Base-by-base conservation (phyloP, 179 eudicot species). In the Beta corolliflora region DNA sequence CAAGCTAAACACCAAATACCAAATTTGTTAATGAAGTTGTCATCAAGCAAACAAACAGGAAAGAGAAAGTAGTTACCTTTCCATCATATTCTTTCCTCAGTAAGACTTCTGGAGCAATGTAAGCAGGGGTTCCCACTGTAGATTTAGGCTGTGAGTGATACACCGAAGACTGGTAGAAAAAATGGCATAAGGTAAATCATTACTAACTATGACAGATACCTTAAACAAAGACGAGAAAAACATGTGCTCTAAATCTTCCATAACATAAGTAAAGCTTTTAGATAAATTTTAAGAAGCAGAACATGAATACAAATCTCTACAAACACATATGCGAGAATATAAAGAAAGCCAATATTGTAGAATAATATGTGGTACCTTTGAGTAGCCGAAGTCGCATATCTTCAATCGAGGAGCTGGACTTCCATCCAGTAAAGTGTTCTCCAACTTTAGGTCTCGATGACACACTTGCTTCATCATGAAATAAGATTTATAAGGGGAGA, bases 341-440 rank as follows among this genome's bases (percentile, higher is more conserved):
- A 9, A 66, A 25, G 58, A 11, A 16, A 2, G 31, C 8, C 68
- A 31, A 64, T 46, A 64, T 23, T 60, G 29, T 3, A 25, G 58
- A 66, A 53, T 31, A 12, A 60, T 60, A 71, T 54, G 15, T 11
- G 31, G 50, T 82, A 94, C 98, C 94, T 94, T 93, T 41, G 97
- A 94, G 86, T 93, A 94, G 63, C 98, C 97, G 86, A 94, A 94
- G 84, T 94, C 98, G 76, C 98, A 93, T 75, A 94, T 94, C 87
- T 94, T 94, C 87, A 94, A 70, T 44, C 97, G 90, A 73, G 97
- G 97, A 78, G 97, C 92, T 44, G 93, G 92, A 84, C 98, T 92
- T 74, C 98, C 98, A 91, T 94, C 97, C 83, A 94, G 86, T 80
- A 94, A 87, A 31, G 97, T 91, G 80, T 94, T 94, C 76, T 94